A percentile compares a stretch with the other conserved stretches of the same genome.
Conservation (phyloP, 1,284 basidiomycete genomes). For the Heliocybe sulcata region DNA sequence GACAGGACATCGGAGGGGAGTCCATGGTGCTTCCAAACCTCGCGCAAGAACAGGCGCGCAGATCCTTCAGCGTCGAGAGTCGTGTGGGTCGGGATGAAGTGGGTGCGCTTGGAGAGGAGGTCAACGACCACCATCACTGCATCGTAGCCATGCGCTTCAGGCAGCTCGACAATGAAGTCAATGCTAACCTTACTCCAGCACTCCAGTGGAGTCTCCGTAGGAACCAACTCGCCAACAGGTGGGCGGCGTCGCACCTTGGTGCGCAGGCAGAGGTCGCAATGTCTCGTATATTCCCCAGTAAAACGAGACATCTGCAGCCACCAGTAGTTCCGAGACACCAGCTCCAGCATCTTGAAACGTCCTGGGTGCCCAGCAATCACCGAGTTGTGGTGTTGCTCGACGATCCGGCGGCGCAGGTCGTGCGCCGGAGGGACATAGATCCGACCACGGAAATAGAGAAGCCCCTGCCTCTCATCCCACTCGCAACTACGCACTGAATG, state of each 20-base stretch:
- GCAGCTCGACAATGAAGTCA: slow-evolving; percentile 14
- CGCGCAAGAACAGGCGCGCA: slow-evolving; percentile 8
- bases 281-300: slow-evolving; percentile 8
- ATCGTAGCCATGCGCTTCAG: slow-evolving; percentile 6
- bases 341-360: slow-evolving; percentile 21
- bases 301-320: slow-evolving; percentile 10
- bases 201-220: slow-evolving; percentile 1
- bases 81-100: slow-evolving; percentile 13
- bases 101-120: slow-evolving; percentile 8
- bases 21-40: slow-evolving; percentile 11
- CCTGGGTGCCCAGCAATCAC: slow-evolving; percentile 33
- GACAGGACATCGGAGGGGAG: slow-evolving; percentile 17
- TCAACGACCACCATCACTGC: slow-evolving; percentile 15
- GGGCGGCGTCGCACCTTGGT: slow-evolving; percentile 6
- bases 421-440: too few species aligned
- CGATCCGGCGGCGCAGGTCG: too few species aligned
- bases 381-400: slow-evolving; percentile 23
- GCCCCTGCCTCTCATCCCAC: slow-evolving; percentile 8
- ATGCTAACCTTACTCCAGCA: slow-evolving; percentile 8
- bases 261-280: slow-evolving; percentile 7
- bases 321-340: slow-evolving; percentile 6
- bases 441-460: too few species aligned
- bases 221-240: neutral
- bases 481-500: too few species aligned
- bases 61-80: slow-evolving; percentile 7